phyloP scores from a whole-genome alignment of 2,329 filamentous ascomycete species.

The Aspergillus phoenicis region DNA sequence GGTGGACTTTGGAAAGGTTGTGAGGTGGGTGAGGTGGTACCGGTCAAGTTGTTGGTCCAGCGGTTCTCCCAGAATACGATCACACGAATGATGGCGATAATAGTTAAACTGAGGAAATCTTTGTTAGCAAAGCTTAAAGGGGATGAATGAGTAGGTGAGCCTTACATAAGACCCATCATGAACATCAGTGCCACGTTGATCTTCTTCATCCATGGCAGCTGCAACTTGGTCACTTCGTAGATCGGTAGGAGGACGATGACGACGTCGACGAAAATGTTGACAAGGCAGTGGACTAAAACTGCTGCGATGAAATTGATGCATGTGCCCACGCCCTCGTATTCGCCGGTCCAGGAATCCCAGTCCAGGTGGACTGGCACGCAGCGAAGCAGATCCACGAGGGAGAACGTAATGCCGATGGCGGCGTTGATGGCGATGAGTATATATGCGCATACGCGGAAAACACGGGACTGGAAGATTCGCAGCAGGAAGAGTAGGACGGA shows the following conservation, averaged over 20 bases:
- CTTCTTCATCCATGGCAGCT: slow-evolving; percentile 21
- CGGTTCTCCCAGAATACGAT: slow-evolving; percentile 30
- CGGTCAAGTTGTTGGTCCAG: slow-evolving; percentile 25
- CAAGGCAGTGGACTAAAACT: slow-evolving; percentile 21
- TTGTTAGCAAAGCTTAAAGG: not conserved
- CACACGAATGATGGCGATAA: slow-evolving; percentile 30
- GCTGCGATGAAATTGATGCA: slow-evolving; percentile 26
- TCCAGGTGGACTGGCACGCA: slow-evolving; percentile 26
- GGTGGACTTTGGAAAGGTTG: not conserved
- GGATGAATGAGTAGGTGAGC: not conserved
- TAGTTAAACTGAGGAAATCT: slow-evolving; percentile 18
- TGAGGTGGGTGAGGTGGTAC: not conserved
- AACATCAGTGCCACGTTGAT: slow-evolving; percentile 23
- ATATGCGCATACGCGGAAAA: slow-evolving; percentile 23
- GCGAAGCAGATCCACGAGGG: slow-evolving; percentile 22
- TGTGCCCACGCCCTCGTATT: slow-evolving; percentile 11
- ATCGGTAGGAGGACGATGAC: slow-evolving; percentile 27
- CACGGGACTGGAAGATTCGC: slow-evolving; percentile 23
- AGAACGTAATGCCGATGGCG: slow-evolving; percentile 24
- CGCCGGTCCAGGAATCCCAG: slow-evolving; percentile 23
- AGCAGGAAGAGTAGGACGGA: slow-evolving; percentile 29
- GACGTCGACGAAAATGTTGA: slow-evolving; percentile 25
- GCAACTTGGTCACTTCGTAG: slow-evolving; percentile 26
- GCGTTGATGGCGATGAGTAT: slow-evolving; percentile 23
- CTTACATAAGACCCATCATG: slow-evolving; percentile 24